Evolutionary conservation across 495 filamentous ascomycete genomes (phyloP).

Genomic region (Lasiosphaeria hispida): DNA sequence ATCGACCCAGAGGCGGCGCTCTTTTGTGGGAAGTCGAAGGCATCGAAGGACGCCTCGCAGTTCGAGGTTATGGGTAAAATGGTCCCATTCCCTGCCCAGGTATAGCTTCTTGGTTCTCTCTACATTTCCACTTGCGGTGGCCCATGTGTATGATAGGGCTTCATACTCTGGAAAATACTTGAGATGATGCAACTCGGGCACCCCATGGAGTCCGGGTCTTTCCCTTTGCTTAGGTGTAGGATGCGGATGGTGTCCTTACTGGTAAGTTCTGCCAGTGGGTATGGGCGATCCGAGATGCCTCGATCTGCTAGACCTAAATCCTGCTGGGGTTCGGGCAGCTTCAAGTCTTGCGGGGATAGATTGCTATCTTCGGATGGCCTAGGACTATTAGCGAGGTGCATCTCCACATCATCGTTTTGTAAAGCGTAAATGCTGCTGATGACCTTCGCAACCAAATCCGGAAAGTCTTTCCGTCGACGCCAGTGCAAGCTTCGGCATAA

Average conservation of each 20-base stretch:
- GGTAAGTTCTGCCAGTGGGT: neutral
- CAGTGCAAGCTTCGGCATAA: slow-evolving; percentile 4
- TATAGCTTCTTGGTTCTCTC: slow-evolving; percentile 19
- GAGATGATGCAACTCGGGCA: slow-evolving; percentile 12
- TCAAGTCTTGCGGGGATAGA: no score
- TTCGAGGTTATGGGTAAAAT: slow-evolving; percentile 21
- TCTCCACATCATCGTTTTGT: neutral
- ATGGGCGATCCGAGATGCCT: no score
- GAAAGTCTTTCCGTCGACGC: slow-evolving; percentile 8
- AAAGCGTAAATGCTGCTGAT: neutral
- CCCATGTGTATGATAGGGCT: slow-evolving; percentile 23
- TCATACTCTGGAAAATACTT: slow-evolving; percentile 27
- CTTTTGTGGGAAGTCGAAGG: slow-evolving; percentile 16
- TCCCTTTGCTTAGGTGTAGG: slow-evolving; percentile 18
- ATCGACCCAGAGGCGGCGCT: slow-evolving; percentile 31
- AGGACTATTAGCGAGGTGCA: no score
- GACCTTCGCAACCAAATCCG: neutral
- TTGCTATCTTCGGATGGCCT: no score
- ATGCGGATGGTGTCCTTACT: slow-evolving; percentile 20
- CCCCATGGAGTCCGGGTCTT: slow-evolving; percentile 18
- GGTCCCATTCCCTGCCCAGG: slow-evolving; percentile 20
- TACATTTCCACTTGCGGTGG: slow-evolving; percentile 15
- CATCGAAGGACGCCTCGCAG: slow-evolving; percentile 22
- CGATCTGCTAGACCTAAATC: no score
- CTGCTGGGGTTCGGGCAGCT: no score